Evolutionary conservation across 1,284 basidiomycete genomes (phyloP).

Genomic region (Termitomyces sp.): DNA sequence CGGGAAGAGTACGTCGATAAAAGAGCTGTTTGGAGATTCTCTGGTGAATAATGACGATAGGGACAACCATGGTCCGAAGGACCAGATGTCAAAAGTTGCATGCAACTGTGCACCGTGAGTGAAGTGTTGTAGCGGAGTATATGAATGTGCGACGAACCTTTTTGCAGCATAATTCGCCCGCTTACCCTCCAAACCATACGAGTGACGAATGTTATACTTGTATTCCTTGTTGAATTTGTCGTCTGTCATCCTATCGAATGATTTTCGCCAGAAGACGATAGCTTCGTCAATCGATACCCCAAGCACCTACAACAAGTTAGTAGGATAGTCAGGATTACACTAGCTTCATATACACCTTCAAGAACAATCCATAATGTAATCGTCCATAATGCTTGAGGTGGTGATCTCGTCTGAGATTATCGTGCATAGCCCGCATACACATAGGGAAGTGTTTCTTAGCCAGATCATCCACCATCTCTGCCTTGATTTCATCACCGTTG

Average conservation of each 20-base stretch:
- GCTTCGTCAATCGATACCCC: conserved; percentile 96
- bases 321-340: not conserved
- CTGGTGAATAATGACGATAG: conserved; percentile 85
- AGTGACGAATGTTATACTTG: conserved; percentile 96
- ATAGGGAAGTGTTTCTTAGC: conserved; percentile 89
- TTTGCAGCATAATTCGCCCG: conserved; percentile 93
- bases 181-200: conserved; percentile 91
- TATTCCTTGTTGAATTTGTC: conserved; percentile 99
- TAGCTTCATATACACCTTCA: conserved; percentile 63
- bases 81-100: conserved; percentile 73
- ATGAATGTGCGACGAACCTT: conserved; percentile 43
- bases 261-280: conserved; percentile 88
- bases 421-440: conserved; percentile 93
- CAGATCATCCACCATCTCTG: conserved; percentile 91
- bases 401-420: conserved; percentile 69
- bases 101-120: conserved; percentile 59
- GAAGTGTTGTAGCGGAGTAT: conserved; percentile 5
- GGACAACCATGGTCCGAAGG: conserved; percentile 89
- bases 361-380: conserved; percentile 89
- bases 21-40: conserved; percentile 81
- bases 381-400: conserved; percentile 94
- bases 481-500: conserved; percentile 66
- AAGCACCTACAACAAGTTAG: conserved; percentile 57
- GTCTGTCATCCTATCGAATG: conserved; percentile 77
- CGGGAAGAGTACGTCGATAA: conserved; percentile 68